Percentiles rank a stretch among this genome's conserved stretches.
Evolutionary conservation across 1,139 yeast genomes (phyloP).

Genomic region (Yamadazyma conglobata): DNA sequence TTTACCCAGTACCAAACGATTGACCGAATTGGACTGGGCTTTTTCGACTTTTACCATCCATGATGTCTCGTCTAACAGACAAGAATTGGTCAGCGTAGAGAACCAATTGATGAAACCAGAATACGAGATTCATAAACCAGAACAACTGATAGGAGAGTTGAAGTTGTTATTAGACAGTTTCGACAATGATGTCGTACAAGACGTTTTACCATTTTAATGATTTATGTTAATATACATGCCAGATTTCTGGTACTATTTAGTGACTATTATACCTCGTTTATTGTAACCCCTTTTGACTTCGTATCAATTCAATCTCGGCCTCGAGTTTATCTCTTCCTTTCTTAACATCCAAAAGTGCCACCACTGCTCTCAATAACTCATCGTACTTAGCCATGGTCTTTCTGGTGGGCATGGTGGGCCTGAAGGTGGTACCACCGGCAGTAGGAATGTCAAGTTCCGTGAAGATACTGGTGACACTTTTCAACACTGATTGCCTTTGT

Average conservation of each 20-base stretch:
- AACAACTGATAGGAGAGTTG: constrained; percentile 7
- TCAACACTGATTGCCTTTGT: constrained; percentile 60
- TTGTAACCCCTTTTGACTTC: constrained; percentile 39
- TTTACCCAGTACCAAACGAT: constrained; percentile 12
- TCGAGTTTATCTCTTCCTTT: constrained; percentile 85
- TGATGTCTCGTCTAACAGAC: constrained; percentile 11
- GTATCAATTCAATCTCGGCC: constrained; percentile 66
- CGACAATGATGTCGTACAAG: too few relatives aligned
- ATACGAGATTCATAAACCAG: constrained; percentile 8
- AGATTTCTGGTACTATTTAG: too few relatives aligned
- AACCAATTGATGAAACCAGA: constrained; percentile 11
- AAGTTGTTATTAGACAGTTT: too few relatives aligned
- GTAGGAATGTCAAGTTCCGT: constrained; percentile 78
- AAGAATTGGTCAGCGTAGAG: constrained; percentile 11
- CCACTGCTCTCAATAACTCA: constrained; percentile 66
- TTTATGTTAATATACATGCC: constrained; percentile 1
- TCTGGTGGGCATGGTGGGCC: constrained; percentile 88
- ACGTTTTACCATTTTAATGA: constrained; percentile 1
- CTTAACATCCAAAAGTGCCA: constrained; percentile 76
- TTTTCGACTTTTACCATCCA: constrained; percentile 11
- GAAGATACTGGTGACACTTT: constrained; percentile 67
- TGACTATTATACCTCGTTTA: constrained; percentile 5
- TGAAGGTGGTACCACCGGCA: constrained; percentile 48
- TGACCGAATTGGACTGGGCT: constrained; percentile 9
- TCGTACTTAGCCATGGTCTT: constrained; percentile 79